Evolutionary conservation across 2,329 filamentous ascomycete genomes (phyloP).

Genomic region (Trichoderma koningii): DNA sequence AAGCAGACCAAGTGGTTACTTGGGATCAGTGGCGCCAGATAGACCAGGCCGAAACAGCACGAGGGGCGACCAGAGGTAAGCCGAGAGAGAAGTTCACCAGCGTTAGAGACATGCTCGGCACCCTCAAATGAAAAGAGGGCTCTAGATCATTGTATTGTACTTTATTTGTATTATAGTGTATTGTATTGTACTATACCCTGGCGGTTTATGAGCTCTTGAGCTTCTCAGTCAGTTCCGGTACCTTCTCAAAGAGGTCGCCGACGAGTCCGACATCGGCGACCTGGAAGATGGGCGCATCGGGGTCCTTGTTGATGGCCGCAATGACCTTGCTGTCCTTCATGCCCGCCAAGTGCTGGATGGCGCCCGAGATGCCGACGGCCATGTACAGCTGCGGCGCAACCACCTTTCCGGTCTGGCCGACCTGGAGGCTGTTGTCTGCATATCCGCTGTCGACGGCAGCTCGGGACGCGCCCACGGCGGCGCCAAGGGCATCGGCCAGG

Average conservation of each 20-base stretch:
- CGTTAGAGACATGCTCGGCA: constrained; percentile 59
- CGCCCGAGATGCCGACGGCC: constrained; percentile 92
- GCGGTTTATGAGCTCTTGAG: constrained; percentile 60
- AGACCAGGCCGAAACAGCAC: constrained; percentile 71
- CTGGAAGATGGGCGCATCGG: constrained; percentile 97
- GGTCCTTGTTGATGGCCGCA: constrained; percentile 97
- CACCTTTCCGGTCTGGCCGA: constrained; percentile 98
- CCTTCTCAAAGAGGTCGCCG: constrained; percentile 92
- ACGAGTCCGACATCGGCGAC: constrained; percentile 95
- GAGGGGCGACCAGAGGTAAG: constrained; percentile 70
- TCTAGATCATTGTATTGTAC: constrained; percentile 29
- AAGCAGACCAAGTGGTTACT: constrained; percentile 63
- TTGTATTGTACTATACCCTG: constrained; percentile 33
- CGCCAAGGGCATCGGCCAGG: constrained; percentile 86
- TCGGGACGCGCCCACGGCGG: constrained; percentile 92
- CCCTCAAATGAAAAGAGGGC: constrained; percentile 43
- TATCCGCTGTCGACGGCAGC: constrained; percentile 97
- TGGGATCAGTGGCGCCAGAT: constrained; percentile 88
- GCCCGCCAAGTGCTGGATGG: constrained; percentile 95
- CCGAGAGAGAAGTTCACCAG: constrained; percentile 70
- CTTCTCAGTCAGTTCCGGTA: constrained; percentile 95
- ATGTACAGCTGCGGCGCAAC: constrained; percentile 95
- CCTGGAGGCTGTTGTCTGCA: constrained; percentile 96
- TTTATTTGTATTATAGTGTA: constrained; percentile 27
- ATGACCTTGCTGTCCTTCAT: constrained; percentile 99